These are phyloP conservation scores for Ostreobium quekettii DNA, from an alignment of 139 green algal species.

Conservation along the genomic window DNA sequence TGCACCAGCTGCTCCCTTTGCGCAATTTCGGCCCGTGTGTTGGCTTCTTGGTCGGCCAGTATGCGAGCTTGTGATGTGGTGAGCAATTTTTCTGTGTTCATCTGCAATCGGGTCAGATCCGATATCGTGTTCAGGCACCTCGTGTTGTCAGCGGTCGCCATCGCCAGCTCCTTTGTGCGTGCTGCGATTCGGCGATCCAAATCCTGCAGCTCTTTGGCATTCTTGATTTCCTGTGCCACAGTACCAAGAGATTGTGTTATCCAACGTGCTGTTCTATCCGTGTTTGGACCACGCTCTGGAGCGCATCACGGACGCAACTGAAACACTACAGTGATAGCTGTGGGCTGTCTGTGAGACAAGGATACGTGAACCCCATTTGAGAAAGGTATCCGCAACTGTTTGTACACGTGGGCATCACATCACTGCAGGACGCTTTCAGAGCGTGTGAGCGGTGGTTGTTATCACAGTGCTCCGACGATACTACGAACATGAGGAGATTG, in stretches of 20 bases:
- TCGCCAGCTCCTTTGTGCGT: conserved; percentile 46
- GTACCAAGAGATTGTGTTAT: too few relatives aligned
- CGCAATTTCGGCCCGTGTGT: conserved; percentile 35
- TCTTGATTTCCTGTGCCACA: conserved; percentile 33
- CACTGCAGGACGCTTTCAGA: too few relatives aligned
- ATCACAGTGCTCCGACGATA: too few relatives aligned
- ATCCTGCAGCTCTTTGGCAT: conserved; percentile 40
- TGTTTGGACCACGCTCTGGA: too few relatives aligned
- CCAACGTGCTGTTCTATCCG: too few relatives aligned
- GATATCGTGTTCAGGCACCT: conserved; percentile 45
- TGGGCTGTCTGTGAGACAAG: too few relatives aligned
- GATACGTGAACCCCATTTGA: too few relatives aligned
- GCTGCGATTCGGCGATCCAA: conserved; percentile 43
- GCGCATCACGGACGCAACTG: not conserved
- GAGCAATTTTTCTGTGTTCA: conserved; percentile 38
- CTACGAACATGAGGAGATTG: too few relatives aligned
- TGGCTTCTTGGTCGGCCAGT: conserved; percentile 29
- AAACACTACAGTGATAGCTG: not conserved
- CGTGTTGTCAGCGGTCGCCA: conserved; percentile 59
- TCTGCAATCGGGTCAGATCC: conserved; percentile 41
- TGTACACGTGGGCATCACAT: too few relatives aligned
- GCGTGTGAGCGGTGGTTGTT: too few relatives aligned
- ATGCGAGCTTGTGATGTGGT: conserved; percentile 39
- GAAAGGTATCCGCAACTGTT: too few relatives aligned
- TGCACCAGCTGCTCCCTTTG: conserved; percentile 57